Evolutionary conservation across 169 alveolate genomes (phyloP).

Genomic region (Eimeria tenella): DNA sequence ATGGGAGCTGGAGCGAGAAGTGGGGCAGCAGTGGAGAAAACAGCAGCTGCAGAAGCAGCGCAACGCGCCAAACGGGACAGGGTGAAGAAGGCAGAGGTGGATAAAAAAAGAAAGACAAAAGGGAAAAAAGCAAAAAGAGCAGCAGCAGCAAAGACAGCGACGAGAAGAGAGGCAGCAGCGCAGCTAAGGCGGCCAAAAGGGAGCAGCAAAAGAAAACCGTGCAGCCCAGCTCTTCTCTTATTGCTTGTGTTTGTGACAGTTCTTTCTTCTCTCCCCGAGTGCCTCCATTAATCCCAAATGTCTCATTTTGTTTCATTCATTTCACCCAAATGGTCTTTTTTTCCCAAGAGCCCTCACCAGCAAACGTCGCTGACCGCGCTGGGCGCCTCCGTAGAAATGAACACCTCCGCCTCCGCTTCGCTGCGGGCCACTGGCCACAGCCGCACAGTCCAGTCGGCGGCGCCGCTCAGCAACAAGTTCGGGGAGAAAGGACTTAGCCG

Average conservation of each 20-base stretch:
- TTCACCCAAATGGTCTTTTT: too few species aligned
- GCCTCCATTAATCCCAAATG: too few species aligned
- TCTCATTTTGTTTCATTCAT: too few species aligned
- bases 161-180: neutral
- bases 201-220: too few species aligned
- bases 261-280: too few species aligned
- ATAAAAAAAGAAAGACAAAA: too few species aligned
- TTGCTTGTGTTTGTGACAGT: too few species aligned
- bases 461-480: constrained; percentile 90
- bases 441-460: constrained; percentile 96
- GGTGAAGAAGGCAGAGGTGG: too few species aligned
- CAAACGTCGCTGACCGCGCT: constrained; percentile 75
- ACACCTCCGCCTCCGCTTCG: constrained; percentile 70
- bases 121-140: neutral
- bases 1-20: neutral
- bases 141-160: neutral
- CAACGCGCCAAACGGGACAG: neutral
- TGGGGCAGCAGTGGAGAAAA: neutral
- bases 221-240: too few species aligned
- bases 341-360: constrained; percentile 34
- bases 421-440: constrained; percentile 91
- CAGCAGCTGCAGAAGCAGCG: neutral
- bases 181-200: neutral
- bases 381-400: constrained; percentile 22
- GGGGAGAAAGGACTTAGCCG: constrained; percentile 91